Base-by-base conservation (phyloP, 2,329 filamentous ascomycete species). In the Pseudogymnoascus destructans region DNA sequence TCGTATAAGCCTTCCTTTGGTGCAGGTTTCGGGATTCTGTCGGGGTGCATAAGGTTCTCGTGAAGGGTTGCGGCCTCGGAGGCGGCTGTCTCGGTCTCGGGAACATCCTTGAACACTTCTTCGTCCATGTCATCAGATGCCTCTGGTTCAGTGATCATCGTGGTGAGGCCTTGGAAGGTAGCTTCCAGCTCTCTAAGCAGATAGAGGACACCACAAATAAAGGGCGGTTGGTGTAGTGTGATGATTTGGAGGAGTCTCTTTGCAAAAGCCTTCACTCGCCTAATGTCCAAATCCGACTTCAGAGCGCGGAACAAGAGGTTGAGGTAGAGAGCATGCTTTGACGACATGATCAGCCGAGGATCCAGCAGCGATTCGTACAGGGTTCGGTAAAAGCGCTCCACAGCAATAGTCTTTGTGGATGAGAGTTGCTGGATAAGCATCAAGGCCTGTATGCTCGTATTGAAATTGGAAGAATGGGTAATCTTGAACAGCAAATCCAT, bases 401-500 rank as follows among this genome's bases (percentile, higher is more conserved):
- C 85, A 3, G 86, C 85, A 58, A 92, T 77, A 66, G 91, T 86
- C 69, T 93, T 89, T 2, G 85, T 81, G 1, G 84, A 77, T 0
- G 90, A 88, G 25, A 98, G 80, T 70, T 97, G 93, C 70, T 97
- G 93, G 64, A 98, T 95, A 54, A 98, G 77, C 74, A 95, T 86
- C 63, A 98, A 79, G 32, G 93, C 92, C 72, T 98, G 93, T 35
- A 98, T 89, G 69, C 90, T 93, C 0, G 93, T 98, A 73, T 97
- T 98, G 79, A 98, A 97, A 72, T 98, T 98, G 59, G 92, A 89
- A 0, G 92, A 97, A 72, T 98, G 93, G 0, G 93, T 95, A 66
- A 98, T 93, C 66, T 84, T 85, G 79, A 96, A 98, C 23, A 98
- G 79, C 2, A 92, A 96, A 69, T 97, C 87, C 59, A 98, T 81